Percentiles rank a stretch among this genome's conserved stretches.
Conservation (phyloP, 257 asterid species). For the Marsdenia floribunda region DNA sequence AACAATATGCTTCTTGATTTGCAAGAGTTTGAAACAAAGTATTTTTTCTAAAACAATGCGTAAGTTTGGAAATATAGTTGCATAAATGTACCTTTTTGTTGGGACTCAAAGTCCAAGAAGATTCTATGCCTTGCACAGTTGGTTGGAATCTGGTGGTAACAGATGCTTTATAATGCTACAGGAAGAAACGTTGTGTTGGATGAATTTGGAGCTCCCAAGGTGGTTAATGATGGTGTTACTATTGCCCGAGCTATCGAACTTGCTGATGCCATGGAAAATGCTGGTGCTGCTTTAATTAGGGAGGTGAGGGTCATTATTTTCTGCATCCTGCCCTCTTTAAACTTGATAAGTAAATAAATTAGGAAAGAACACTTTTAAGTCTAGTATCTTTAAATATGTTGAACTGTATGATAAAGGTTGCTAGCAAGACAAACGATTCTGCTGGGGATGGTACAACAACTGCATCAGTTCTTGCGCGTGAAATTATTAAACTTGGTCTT, state of each 20-base stretch:
- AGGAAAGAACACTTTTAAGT: not conserved
- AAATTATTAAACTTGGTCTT: conserved; percentile 87
- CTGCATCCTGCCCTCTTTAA: not conserved
- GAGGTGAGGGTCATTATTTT: conserved; percentile 49
- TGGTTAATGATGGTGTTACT: conserved; percentile 85
- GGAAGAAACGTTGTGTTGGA: conserved; percentile 96
- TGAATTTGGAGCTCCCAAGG: conserved; percentile 87
- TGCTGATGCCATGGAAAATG: conserved; percentile 92
- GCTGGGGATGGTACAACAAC: conserved; percentile 99
- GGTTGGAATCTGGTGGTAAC: not conserved
- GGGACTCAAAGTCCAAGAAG: not conserved
- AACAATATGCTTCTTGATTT: not conserved
- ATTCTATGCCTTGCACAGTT: not conserved
- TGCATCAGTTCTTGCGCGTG: conserved; percentile 93
- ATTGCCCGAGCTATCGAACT: conserved; percentile 92
- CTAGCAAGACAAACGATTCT: conserved; percentile 97
- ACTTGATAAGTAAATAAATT: not conserved
- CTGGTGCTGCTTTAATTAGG: conserved; percentile 93
- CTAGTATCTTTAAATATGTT: conserved; percentile 10
- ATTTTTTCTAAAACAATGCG: not conserved
- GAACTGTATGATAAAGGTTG: conserved; percentile 54
- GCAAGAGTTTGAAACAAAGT: not conserved
- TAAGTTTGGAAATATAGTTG: not conserved
- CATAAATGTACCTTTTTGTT: not conserved
- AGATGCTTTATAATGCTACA: conserved; percentile 16